Conservation (phyloP, 768 basidiomycete genomes). For the Boletus edulis region DNA sequence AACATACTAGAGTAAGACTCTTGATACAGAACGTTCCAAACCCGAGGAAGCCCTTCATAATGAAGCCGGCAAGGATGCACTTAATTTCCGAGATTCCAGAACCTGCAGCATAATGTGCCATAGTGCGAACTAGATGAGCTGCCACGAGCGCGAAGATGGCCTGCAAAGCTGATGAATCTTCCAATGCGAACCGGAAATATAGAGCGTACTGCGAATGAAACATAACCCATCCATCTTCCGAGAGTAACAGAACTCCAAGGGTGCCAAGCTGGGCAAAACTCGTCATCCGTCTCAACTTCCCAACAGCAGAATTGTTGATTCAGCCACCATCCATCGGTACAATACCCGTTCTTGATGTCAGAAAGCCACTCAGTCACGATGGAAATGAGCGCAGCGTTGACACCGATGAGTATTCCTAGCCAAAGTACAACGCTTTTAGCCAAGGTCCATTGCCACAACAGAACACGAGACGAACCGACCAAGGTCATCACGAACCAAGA, state of each 20-base stretch:
- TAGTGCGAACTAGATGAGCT: conserved; percentile 81
- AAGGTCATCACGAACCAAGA: conserved; percentile 91
- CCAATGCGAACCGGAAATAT: neutral
- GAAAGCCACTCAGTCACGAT: conserved; percentile 97
- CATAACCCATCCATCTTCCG: conserved; percentile 82
- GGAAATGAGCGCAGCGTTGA: conserved; percentile 93
- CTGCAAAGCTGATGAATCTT: conserved; percentile 40
- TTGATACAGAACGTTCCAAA: conserved; percentile 91
- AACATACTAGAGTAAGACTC: conserved; percentile 83
- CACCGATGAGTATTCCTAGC: conserved; percentile 83
- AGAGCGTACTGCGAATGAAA: conserved; percentile 78
- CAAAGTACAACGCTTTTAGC: neutral
- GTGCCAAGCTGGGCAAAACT: conserved; percentile 89
- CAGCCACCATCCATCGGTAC: conserved; percentile 96
- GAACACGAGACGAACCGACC: conserved; percentile 63
- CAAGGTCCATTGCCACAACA: neutral
- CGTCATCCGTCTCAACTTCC: conserved; percentile 85
- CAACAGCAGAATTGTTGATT: conserved; percentile 98
- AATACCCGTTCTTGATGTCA: conserved; percentile 97
- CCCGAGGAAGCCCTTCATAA: conserved; percentile 94
- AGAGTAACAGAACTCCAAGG: conserved; percentile 75
- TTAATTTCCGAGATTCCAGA: conserved; percentile 99
- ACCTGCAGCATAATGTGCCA: conserved; percentile 95
- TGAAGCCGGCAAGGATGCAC: conserved; percentile 93
- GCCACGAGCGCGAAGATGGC: conserved; percentile 80